Evolutionary conservation across 2,329 filamentous ascomycete species (phyloP), one percentile per base, ranked within the genome.

Genomic region (Chaetomium strumarium): DNA sequence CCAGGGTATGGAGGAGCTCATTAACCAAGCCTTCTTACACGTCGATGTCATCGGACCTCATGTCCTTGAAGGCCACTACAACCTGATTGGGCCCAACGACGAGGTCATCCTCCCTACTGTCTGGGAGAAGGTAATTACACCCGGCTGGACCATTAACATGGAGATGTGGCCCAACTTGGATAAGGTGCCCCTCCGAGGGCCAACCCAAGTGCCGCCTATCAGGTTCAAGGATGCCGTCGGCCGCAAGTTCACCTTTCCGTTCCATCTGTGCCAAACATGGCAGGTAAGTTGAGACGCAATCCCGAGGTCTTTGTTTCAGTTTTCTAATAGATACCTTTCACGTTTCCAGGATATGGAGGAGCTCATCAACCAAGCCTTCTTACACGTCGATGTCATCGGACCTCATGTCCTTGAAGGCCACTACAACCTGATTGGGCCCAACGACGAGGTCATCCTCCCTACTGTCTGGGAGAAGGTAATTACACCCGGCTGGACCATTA

Each of bases 181-280:
- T 10, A 74, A 75, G 61, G 60, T 61, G 13, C 62, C 66, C 8
- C 60, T 61, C 30, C 60, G 50, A n/a, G n/a, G n/a, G n/a, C n/a
- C n/a, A n/a, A n/a, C n/a, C n/a, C n/a, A n/a, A n/a, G n/a, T n/a
- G n/a, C n/a, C n/a, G n/a, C n/a, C n/a, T 2, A 88, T 96, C 67
- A 85, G 85, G 60, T 95, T 95, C 73, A 95, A 95, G 70, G 91
- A 96, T 66, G 90, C 90, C 1, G 83, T 96, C 14, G 88, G 89
- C 31, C 80, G 91, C 60, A 96, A 95, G 68, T 96, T 95, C 68
- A 93, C 83, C 70, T 96, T 96, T 64, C 91, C 91, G 1, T 96
- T 85, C 70, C 82, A 91, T 58, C 69, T 95, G 30, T 96, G 90
- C 69, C 82, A 84, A 63, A 93, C 85, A 2, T 95, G 90, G 90